These are phyloP conservation scores for Fusarium beomiforme DNA, from an alignment of 2,329 filamentous ascomycete species.

Conservation along the genomic window DNA sequence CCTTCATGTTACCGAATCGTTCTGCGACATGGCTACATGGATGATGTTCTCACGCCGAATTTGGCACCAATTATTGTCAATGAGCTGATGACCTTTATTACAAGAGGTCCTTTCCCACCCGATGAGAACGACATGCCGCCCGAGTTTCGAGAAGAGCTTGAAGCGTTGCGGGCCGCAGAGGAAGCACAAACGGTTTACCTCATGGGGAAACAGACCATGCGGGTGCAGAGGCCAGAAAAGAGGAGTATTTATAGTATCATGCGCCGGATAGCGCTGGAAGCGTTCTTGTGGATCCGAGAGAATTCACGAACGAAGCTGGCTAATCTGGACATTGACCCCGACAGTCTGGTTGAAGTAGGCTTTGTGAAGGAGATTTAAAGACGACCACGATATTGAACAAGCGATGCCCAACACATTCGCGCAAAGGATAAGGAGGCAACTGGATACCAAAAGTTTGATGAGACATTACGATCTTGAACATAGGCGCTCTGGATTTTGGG, in stretches of 20 bases:
- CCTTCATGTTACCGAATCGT: conserved; percentile 75
- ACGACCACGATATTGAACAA: not conserved
- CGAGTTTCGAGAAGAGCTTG: conserved; percentile 52
- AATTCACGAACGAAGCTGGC: conserved; percentile 74
- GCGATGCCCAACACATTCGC: conserved; percentile 16
- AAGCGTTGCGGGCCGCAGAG: conserved; percentile 55
- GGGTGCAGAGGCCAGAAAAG: conserved; percentile 51
- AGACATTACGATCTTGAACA: not conserved
- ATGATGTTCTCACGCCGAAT: conserved; percentile 73
- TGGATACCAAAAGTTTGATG: conserved; percentile 3
- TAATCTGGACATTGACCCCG: conserved; percentile 60
- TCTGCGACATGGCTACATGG: conserved; percentile 77
- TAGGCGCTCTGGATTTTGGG: conserved; percentile 19
- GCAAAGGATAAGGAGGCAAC: not conserved
- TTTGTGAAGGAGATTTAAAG: conserved; percentile 72
- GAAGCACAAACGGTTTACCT: conserved; percentile 64
- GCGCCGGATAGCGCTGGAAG: conserved; percentile 58
- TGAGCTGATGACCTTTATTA: conserved; percentile 66
- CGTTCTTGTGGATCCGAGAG: conserved; percentile 73
- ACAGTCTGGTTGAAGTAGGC: conserved; percentile 73
- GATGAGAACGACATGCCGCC: conserved; percentile 38
- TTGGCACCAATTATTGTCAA: conserved; percentile 66
- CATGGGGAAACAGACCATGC: conserved; percentile 71
- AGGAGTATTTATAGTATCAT: conserved; percentile 49
- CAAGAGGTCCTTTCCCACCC: conserved; percentile 46